Conservation (phyloP, 148 eudicot genomes). For the Rhododendron kiyosumense region DNA sequence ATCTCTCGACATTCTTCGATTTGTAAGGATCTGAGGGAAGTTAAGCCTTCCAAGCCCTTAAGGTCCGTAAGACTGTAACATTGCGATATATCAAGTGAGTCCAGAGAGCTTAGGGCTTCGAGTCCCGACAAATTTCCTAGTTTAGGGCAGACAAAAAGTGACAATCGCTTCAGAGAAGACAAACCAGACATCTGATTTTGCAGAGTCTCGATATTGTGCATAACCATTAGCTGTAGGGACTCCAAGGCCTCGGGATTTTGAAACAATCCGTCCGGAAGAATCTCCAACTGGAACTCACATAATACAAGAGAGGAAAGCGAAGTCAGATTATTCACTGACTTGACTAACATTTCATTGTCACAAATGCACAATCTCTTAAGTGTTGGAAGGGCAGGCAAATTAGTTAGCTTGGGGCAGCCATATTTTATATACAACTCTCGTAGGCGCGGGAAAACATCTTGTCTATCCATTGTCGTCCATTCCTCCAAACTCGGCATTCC, state of each 20-base stretch:
- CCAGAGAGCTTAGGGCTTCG: background rate
- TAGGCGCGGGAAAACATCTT: background rate
- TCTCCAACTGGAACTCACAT: background rate
- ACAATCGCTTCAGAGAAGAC: background rate
- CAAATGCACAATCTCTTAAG: background rate
- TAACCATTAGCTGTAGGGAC: fast-evolving
- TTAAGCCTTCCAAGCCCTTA: background rate
- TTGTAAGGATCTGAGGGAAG: background rate
- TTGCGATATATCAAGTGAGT: fast-evolving
- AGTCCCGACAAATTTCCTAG: background rate
- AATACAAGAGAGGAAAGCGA: background rate
- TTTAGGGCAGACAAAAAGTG: fast-evolving
- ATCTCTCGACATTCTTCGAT: too few species aligned
- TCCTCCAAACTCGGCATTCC: background rate
- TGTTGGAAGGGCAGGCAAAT: background rate
- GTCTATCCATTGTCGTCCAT: background rate
- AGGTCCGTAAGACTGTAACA: background rate
- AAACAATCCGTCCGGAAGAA: background rate
- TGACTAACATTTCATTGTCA: background rate
- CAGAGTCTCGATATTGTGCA: background rate
- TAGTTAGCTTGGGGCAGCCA: background rate
- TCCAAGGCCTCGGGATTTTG: slow-evolving; percentile 1
- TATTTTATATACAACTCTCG: background rate
- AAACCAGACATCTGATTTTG: background rate
- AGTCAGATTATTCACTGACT: background rate